Evolutionary conservation across 139 green algal species (phyloP).

Genomic region (Closterium sp.): DNA sequence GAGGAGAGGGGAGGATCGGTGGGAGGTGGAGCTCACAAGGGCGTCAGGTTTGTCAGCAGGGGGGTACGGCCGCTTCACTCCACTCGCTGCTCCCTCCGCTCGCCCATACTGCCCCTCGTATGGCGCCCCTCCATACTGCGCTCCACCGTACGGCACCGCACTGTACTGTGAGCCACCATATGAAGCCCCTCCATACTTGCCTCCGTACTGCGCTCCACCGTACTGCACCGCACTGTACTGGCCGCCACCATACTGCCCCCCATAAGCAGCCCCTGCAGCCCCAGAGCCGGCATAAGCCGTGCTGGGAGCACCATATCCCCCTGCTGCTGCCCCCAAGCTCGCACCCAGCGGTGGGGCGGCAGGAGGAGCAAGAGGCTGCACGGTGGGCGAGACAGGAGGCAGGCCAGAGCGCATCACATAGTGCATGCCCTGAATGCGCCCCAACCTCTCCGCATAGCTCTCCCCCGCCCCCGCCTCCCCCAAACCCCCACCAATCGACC

Average conservation of each 20-base stretch:
- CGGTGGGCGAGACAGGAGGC: no score
- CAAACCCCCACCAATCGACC: not conserved
- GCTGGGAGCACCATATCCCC: not conserved
- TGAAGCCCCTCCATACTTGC: not conserved
- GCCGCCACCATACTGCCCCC: not conserved
- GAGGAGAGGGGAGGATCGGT: not conserved
- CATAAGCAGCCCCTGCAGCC: not conserved
- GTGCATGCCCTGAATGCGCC: conserved; percentile 2
- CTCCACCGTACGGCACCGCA: not conserved
- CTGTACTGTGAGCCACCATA: not conserved
- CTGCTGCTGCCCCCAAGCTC: not conserved
- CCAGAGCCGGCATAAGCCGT: not conserved
- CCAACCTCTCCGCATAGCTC: conserved; percentile 19
- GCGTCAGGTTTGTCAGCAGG: not conserved
- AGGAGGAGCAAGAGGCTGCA: not conserved
- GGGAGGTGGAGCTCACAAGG: not conserved
- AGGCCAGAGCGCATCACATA: conserved; percentile 5
- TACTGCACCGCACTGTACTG: not conserved
- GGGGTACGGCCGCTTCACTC: not conserved
- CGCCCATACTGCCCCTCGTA: not conserved
- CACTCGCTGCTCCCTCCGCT: not conserved
- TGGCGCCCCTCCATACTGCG: not conserved
- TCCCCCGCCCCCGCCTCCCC: not conserved
- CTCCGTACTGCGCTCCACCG: not conserved
- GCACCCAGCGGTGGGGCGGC: no score